Percentiles rank a stretch among this genome's conserved stretches.
Evolutionary conservation across 345 rosid species (phyloP).

Genomic region (Populus nigra): DNA sequence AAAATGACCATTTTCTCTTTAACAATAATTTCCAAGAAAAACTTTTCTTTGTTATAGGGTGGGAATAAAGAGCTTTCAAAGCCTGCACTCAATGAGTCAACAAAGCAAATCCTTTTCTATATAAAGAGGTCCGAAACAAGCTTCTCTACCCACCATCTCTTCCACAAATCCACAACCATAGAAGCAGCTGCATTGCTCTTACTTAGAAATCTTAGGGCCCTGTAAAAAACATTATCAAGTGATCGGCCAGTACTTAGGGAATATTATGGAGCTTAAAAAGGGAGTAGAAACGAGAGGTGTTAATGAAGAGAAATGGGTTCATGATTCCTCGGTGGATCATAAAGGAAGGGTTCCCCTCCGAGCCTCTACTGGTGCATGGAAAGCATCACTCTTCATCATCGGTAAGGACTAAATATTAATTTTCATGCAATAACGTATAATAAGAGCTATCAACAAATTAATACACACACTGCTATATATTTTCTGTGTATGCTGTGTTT

Average conservation of each 20-base stretch:
- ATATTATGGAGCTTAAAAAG: constrained; percentile 14
- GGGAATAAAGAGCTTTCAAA: not conserved
- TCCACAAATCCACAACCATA: not conserved
- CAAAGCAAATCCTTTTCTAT: constrained; percentile 22
- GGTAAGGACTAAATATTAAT: constrained; percentile 34
- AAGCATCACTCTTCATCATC: constrained; percentile 59
- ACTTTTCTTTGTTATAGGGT: not conserved
- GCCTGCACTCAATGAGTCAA: constrained; percentile 7
- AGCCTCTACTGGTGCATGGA: constrained; percentile 64
- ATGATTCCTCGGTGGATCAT: constrained; percentile 58
- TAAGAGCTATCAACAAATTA: not conserved
- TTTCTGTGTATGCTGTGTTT: not conserved
- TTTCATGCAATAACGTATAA: not conserved
- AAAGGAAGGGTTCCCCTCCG: constrained; percentile 56
- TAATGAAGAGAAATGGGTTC: constrained; percentile 50
- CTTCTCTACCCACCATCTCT: constrained; percentile 3
- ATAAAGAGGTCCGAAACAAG: constrained; percentile 24
- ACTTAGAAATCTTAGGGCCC: not conserved
- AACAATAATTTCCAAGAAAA: not conserved
- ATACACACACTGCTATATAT: not conserved
- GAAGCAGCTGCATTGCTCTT: not conserved
- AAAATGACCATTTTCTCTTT: not conserved
- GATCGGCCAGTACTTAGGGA: not conserved
- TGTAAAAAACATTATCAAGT: not conserved
- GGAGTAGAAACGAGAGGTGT: constrained; percentile 14